Evolutionary conservation across 116 monocot species (phyloP).

Genomic region (Trichopus zeylanicus): DNA sequence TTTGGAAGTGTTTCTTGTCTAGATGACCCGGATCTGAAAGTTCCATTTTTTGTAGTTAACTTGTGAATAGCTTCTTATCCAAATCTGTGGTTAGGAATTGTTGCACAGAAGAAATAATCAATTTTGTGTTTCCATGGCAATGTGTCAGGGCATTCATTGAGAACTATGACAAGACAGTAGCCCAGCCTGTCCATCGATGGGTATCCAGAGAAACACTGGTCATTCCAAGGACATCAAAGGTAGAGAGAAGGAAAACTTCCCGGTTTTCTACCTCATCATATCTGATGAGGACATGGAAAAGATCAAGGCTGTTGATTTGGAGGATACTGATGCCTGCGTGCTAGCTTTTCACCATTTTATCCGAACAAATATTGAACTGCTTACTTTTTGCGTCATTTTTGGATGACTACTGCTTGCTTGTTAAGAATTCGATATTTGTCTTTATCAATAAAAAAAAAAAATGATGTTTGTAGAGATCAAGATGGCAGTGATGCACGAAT

Average conservation of each 20-base stretch:
- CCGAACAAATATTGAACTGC: too few relatives aligned
- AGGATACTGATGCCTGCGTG: too few relatives aligned
- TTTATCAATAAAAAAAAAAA: too few relatives aligned
- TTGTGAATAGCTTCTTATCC: neutral
- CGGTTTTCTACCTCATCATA: conserved; percentile 72
- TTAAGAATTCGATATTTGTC: too few relatives aligned
- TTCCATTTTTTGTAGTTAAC: conserved; percentile 5
- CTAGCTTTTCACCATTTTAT: too few relatives aligned
- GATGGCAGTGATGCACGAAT: too few relatives aligned
- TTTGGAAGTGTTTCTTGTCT: conserved; percentile 80
- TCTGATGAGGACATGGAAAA: conserved; percentile 81
- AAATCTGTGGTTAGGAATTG: too few relatives aligned
- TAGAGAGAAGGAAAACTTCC: conserved; percentile 71
- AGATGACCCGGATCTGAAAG: conserved; percentile 70
- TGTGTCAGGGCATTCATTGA: conserved; percentile 52
- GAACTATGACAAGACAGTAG: conserved; percentile 71
- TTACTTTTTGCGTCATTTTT: too few relatives aligned
- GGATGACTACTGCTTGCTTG: too few relatives aligned
- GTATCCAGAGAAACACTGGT: conserved; percentile 82
- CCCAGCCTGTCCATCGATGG: conserved; percentile 77
- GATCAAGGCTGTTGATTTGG: conserved; percentile 58
- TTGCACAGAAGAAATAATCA: too few relatives aligned
- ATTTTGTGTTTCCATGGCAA: neutral
- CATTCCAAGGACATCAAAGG: conserved; percentile 80
- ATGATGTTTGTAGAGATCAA: too few relatives aligned